These are phyloP conservation scores for Malassezia brasiliensis DNA, from an alignment of 1,284 basidiomycete genomes.

Conservation along the genomic window DNA sequence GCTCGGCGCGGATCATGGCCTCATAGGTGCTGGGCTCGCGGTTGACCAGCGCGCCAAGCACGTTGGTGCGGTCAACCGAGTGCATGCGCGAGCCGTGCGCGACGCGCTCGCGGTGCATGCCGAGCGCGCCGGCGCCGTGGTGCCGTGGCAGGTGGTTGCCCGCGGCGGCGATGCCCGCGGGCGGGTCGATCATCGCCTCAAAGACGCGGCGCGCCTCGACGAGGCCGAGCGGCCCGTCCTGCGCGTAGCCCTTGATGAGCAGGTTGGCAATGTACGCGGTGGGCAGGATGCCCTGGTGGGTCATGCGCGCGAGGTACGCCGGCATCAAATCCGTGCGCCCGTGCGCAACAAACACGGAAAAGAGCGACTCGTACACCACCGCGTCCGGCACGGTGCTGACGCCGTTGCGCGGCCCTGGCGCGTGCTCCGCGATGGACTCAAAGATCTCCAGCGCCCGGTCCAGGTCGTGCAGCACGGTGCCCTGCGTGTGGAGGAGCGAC, in stretches of 20 bases:
- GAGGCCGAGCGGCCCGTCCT: slow-evolving; percentile 61
- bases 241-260: slow-evolving; percentile 62
- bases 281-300: slow-evolving; percentile 62
- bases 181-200: slow-evolving; percentile 74
- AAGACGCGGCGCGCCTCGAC: slow-evolving; percentile 56
- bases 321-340: slow-evolving; percentile 71
- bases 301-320: slow-evolving; percentile 60
- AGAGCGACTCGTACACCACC: slow-evolving; percentile 77
- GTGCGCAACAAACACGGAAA: slow-evolving; percentile 74
- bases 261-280: slow-evolving; percentile 94
- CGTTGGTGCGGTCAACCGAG: slow-evolving; percentile 8
- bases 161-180: slow-evolving; percentile 73
- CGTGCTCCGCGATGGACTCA: slow-evolving; percentile 59
- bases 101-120: slow-evolving; percentile 47
- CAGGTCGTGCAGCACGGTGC: slow-evolving; percentile 68
- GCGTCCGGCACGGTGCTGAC: slow-evolving; percentile 59
- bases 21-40: slow-evolving; percentile 85
- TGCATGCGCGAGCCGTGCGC: slow-evolving; percentile 1
- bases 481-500: slow-evolving; percentile 79
- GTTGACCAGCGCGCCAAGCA: slow-evolving; percentile 59
- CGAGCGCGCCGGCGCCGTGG: slow-evolving; percentile 49
- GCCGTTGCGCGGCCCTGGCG: slow-evolving; percentile 36
- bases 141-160: slow-evolving; percentile 64
- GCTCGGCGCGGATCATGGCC: slow-evolving; percentile 85
- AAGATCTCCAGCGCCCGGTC: slow-evolving; percentile 69